These are phyloP conservation scores for Penicillium sp. DNA, from an alignment of 2,329 filamentous ascomycete genomes.

Conservation along the genomic window DNA sequence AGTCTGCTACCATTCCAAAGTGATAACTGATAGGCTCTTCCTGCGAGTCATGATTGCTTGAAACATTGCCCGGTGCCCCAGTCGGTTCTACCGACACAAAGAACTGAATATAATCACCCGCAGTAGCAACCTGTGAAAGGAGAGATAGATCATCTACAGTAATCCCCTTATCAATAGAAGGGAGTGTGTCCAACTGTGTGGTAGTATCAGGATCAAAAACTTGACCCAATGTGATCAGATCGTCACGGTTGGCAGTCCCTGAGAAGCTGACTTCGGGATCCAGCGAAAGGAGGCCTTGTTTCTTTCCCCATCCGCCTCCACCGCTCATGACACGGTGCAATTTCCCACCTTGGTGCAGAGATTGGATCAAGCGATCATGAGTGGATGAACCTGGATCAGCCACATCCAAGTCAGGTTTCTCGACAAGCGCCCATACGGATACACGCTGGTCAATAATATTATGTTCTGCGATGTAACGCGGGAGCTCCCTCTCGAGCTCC, in stretches of 20 bases:
- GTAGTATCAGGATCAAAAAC: slow-evolving; percentile 22
- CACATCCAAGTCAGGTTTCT: slow-evolving; percentile 23
- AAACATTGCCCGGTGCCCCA: neutral
- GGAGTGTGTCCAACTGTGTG: slow-evolving; percentile 13
- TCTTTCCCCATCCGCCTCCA: slow-evolving; percentile 48
- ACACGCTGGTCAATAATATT: slow-evolving; percentile 38
- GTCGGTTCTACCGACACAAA: slow-evolving; percentile 36
- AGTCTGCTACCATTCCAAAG: slow-evolving; percentile 35
- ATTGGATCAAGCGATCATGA: slow-evolving; percentile 24
- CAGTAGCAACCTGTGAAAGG: slow-evolving; percentile 39
- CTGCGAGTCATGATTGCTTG: neutral
- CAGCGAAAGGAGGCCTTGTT: slow-evolving; percentile 43
- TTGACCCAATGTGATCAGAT: slow-evolving; percentile 22
- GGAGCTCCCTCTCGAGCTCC: slow-evolving; percentile 43
- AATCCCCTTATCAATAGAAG: slow-evolving; percentile 22
- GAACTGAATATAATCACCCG: slow-evolving; percentile 43
- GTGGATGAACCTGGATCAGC: slow-evolving; percentile 10
- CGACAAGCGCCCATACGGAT: slow-evolving; percentile 44
- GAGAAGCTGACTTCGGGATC: slow-evolving; percentile 40
- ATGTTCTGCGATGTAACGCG: slow-evolving; percentile 40
- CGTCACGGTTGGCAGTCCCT: slow-evolving; percentile 13
- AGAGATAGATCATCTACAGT: slow-evolving; percentile 35
- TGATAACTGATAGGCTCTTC: slow-evolving; percentile 23
- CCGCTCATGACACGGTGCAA: slow-evolving; percentile 45
- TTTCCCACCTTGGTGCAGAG: slow-evolving; percentile 35